A percentile compares a stretch with the other conserved stretches of the same genome.
phyloP scores from a whole-genome alignment of 2,329 filamentous ascomycete species.

The Rhinocladiella mackenziei region DNA sequence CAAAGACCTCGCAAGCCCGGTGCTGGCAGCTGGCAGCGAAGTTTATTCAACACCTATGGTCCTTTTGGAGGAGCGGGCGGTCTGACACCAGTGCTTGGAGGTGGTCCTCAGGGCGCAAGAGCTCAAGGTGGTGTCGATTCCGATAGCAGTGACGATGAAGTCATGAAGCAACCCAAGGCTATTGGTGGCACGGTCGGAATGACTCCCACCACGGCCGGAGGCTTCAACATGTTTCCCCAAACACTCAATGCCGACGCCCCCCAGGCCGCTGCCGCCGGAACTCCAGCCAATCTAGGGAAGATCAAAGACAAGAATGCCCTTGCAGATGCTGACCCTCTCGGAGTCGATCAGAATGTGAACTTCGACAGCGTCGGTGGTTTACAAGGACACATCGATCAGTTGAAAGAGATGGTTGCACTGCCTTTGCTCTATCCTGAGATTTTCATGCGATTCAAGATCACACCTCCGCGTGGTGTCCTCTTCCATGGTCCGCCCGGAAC shows the following conservation, averaged over 20 bases:
- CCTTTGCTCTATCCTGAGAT: conserved; percentile 93
- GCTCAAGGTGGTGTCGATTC: conserved; percentile 80
- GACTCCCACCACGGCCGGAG: conserved; percentile 54
- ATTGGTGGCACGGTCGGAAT: conserved; percentile 61
- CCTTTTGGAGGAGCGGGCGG: conserved; percentile 87
- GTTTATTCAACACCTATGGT: conserved; percentile 81
- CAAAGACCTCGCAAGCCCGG: conserved; percentile 60
- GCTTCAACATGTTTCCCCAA: conserved; percentile 54
- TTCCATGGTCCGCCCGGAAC: conserved; percentile 97
- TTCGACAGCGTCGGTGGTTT: conserved; percentile 93
- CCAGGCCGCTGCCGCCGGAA: conserved; percentile 54
- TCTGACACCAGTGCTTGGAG: conserved; percentile 65
- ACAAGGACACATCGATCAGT: conserved; percentile 87
- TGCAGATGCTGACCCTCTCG: conserved; percentile 89
- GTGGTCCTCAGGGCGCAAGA: conserved; percentile 61
- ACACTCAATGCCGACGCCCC: conserved; percentile 55
- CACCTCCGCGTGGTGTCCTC: conserved; percentile 86
- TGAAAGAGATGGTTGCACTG: conserved; percentile 98
- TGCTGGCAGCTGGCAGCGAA: conserved; percentile 66
- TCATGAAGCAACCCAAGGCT: conserved; percentile 56
- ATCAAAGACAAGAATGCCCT: conserved; percentile 88
- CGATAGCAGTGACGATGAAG: conserved; percentile 95
- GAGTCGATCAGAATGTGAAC: conserved; percentile 86
- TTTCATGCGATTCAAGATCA: conserved; percentile 86
- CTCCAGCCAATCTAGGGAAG: conserved; percentile 81